Evolutionary conservation across 1,284 basidiomycete genomes (phyloP), one percentile per base, ranked within the genome.

Genomic region (Pseudozyma sp.): DNA sequence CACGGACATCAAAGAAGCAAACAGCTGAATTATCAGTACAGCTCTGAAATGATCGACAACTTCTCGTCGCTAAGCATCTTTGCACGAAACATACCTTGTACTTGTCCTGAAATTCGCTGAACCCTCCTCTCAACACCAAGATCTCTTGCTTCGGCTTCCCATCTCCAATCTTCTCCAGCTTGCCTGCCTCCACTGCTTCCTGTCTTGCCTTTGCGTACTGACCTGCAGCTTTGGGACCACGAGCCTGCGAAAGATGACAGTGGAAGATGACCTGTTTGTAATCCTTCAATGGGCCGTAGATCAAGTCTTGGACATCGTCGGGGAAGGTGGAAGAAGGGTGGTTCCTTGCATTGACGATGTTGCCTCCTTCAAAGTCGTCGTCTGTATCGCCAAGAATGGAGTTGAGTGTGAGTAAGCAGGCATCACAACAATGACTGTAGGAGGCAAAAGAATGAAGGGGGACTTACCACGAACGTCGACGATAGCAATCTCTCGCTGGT

Each of bases 301-400:
- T 77, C 12, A 86, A 69, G 10, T 79, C 71, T 35, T 74, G 36
- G 0, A 86, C 77, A 5, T 80, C 50, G 19, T 81, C 71, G 0
- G 54, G 36, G 14, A 85, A 80, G 0, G 51, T 56, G 1, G 81
- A 70, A 0, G 76, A 78, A 0, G 85, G 85, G 9, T 80, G 69
- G 42, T 83, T 79, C 19, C 67, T 61, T 0, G 81, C 81, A 2
- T 80, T 80, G 8, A 77, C 65, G 47, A 86, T 85, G 71, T 86
- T 80, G 6, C 85, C 85, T 9, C 85, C 85, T 14, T 72, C 79
- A 34, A 79, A 86, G 53, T 86, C 85, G 49, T 86, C 84, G 52
- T 86, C 85, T 76, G 43, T 21, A 39, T 21, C 18, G 3, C 31
- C 34, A 38, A n/a, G 12, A 36, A 19, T 14, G 16, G 18, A 4